Percentiles rank a stretch among this genome's conserved stretches.
Evolutionary conservation across 2,329 filamentous ascomycete genomes (phyloP).

Genomic region (Seiridium unicorne): DNA sequence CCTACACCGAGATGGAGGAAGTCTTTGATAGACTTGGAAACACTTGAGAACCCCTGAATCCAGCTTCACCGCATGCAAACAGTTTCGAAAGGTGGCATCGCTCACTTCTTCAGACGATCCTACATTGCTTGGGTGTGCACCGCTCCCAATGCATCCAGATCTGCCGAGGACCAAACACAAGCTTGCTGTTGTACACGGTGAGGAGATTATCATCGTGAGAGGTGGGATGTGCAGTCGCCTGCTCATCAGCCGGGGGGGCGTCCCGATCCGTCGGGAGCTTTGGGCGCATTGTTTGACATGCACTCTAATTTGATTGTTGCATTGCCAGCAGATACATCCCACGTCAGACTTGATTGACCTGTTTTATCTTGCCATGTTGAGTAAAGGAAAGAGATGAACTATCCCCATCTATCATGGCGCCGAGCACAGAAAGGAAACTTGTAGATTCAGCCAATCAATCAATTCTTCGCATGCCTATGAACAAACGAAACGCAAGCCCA

Average conservation of each 20-base stretch:
- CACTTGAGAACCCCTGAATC: constrained; percentile 11
- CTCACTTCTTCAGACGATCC: neutral
- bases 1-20: neutral
- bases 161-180: neutral
- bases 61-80: constrained; percentile 6
- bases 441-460: too few species aligned
- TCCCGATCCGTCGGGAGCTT: neutral
- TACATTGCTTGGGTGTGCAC: too few species aligned
- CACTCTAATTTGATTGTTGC: neutral
- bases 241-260: neutral
- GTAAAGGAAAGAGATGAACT: too few species aligned
- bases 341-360: neutral
- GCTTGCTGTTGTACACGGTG: neutral
- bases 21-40: neutral
- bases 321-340: neutral
- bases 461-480: too few species aligned
- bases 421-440: neutral
- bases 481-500: neutral
- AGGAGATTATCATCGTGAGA: neutral
- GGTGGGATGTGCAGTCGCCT: neutral
- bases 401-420: neutral
- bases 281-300: neutral
- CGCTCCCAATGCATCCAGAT: neutral
- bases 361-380: too few species aligned
- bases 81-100: neutral